Evolutionary conservation across 345 rosid genomes (phyloP).

Genomic region (Erysimum cheiranthoides): DNA sequence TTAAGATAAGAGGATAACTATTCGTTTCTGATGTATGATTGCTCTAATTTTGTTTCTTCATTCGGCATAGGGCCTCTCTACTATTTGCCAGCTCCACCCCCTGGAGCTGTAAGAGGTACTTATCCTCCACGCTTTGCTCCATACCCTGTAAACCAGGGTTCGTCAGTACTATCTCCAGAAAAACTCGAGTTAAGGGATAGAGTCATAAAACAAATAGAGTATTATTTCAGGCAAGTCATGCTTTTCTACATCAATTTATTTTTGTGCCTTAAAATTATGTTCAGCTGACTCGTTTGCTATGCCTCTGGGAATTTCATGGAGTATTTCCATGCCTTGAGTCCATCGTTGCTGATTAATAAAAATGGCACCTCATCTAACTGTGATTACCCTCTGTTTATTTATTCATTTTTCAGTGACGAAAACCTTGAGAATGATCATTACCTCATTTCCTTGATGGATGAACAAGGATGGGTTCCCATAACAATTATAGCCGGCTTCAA

Average conservation of each 20-base stretch:
- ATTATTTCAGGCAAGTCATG: conserved; percentile 85
- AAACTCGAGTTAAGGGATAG: conserved; percentile 54
- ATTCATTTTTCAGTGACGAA: conserved; percentile 70
- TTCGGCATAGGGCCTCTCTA: conserved; percentile 65
- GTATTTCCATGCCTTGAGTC: conserved; percentile 18
- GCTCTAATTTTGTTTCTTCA: conserved; percentile 23
- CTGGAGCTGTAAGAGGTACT: conserved; percentile 79
- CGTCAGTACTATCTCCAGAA: conserved; percentile 57
- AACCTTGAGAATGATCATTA: conserved; percentile 76
- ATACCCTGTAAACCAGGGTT: conserved; percentile 64
- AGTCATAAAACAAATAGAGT: conserved; percentile 79
- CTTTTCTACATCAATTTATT: background rate
- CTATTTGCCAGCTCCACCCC: conserved; percentile 68
- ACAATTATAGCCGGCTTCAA: conserved; percentile 78
- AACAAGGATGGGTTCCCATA: conserved; percentile 88
- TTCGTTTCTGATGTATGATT: conserved; percentile 13
- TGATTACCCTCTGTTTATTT: conserved; percentile 8
- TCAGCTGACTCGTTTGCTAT: background rate
- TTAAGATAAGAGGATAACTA: conserved; percentile 1
- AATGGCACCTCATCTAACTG: conserved; percentile 2
- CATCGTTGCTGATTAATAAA: background rate
- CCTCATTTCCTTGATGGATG: conserved; percentile 85
- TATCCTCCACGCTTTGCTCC: conserved; percentile 65
- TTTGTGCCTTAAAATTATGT: background rate
- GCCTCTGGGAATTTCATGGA: conserved; percentile 1